phyloP scores from a whole-genome alignment of 768 basidiomycete species.

The Naematelia encephala region DNA sequence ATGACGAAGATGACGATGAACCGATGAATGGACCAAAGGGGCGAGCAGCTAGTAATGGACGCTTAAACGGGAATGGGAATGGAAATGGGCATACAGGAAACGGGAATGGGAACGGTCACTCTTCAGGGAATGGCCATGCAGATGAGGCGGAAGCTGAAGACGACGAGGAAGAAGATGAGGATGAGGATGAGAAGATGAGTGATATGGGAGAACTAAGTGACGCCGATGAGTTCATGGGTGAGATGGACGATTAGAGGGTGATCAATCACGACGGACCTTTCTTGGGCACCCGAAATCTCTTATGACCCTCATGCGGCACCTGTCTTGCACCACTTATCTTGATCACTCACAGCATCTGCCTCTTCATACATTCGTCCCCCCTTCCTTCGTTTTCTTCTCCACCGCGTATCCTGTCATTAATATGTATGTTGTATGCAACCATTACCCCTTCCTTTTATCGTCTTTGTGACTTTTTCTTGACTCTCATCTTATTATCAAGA shows the following conservation, averaged over 20 bases:
- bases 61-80: slow-evolving; percentile 12
- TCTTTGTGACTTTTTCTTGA: neutral
- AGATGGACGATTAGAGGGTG: slow-evolving; percentile 43
- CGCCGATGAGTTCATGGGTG: slow-evolving; percentile 48
- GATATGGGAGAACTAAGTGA: slow-evolving; percentile 49
- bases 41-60: neutral
- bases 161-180: slow-evolving; percentile 61
- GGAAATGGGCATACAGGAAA: slow-evolving; percentile 16
- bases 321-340: no score
- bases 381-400: neutral
- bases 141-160: slow-evolving; percentile 5
- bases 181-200: slow-evolving; percentile 51
- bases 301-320: neutral
- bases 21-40: slow-evolving; percentile 6
- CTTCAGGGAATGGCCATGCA: slow-evolving; percentile 7
- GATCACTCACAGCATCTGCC: neutral
- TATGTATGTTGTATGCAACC: slow-evolving; percentile 15
- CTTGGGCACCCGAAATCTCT: neutral
- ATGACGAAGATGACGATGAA: slow-evolving; percentile 55
- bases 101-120: slow-evolving; percentile 11
- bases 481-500: no score
- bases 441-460: slow-evolving; percentile 1
- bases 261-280: neutral
- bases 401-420: neutral
- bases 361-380: neutral